Evolutionary conservation across 2,329 filamentous ascomycete species (phyloP).

Genomic region (Triangularia verruculosa): DNA sequence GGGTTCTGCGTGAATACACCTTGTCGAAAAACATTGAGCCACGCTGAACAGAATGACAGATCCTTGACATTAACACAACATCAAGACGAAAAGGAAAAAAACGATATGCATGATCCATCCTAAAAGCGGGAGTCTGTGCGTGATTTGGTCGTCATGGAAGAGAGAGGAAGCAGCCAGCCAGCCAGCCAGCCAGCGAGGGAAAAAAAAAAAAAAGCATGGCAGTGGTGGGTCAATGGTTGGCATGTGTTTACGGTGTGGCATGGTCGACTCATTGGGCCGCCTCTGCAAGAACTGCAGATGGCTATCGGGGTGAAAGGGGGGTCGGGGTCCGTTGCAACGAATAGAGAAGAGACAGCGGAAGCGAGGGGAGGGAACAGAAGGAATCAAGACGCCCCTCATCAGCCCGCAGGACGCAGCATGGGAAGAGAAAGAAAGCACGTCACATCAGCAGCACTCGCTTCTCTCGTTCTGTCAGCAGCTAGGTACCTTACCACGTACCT

Average conservation of each 20-base stretch:
- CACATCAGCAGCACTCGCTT: neutral
- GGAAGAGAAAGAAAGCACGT: neutral
- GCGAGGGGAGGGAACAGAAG: conserved; percentile 10
- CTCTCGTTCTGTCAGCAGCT: neutral
- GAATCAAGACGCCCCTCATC: conserved; percentile 17
- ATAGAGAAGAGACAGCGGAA: conserved; percentile 14
- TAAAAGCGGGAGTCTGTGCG: conserved; percentile 11
- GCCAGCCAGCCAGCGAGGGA: neutral
- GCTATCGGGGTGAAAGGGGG: conserved; percentile 15
- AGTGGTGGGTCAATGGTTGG: neutral
- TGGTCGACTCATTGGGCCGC: conserved; percentile 18
- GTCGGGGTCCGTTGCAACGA: conserved; percentile 12
- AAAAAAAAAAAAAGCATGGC: neutral
- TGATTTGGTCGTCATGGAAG: conserved; percentile 4
- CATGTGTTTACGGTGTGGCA: neutral
- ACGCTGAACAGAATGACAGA: neutral
- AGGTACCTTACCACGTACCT: conserved; percentile 1
- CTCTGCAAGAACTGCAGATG: conserved; percentile 20
- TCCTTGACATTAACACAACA: neutral
- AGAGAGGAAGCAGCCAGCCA: neutral
- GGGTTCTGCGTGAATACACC: neutral
- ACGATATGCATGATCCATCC: neutral
- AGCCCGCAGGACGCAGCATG: conserved; percentile 13
- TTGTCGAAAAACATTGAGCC: neutral
- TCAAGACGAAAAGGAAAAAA: neutral